Conservation (phyloP, 2,329 filamentous ascomycete species). For the Niveomyces coronatus region DNA sequence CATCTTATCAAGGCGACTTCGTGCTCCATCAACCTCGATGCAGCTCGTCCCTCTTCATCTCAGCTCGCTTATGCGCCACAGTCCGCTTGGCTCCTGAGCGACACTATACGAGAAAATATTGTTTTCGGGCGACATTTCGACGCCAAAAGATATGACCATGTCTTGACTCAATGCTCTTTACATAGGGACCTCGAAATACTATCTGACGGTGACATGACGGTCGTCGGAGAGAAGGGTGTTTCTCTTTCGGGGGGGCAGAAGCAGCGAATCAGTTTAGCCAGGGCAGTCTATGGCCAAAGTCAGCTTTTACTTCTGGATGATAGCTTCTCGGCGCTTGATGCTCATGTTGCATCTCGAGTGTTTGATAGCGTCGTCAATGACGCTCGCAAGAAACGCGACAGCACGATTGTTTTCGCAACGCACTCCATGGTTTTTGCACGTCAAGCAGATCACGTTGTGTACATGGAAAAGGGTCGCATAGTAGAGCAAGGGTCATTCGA, state of each 20-base stretch:
- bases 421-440: too few species aligned
- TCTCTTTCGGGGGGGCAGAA: slow-evolving; percentile 95
- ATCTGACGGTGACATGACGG: slow-evolving; percentile 81
- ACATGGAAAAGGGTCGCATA: slow-evolving; percentile 83
- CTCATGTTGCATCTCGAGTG: slow-evolving; percentile 96
- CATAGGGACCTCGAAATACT: slow-evolving; percentile 88
- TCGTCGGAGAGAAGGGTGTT: slow-evolving; percentile 96
- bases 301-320: slow-evolving; percentile 87
- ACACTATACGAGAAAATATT: slow-evolving; percentile 92
- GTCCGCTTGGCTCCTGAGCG: slow-evolving; percentile 94
- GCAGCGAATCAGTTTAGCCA: slow-evolving; percentile 91
- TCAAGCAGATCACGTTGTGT: slow-evolving; percentile 73
- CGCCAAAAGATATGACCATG: slow-evolving; percentile 72
- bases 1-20: too few species aligned
- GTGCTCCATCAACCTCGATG: too few species aligned
- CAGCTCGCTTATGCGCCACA: slow-evolving; percentile 87
- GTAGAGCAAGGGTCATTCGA: too few species aligned
- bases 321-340: slow-evolving; percentile 91
- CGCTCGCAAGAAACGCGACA: slow-evolving; percentile 75
- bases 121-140: slow-evolving; percentile 76
- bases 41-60: too few species aligned
- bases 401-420: too few species aligned
- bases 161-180: slow-evolving; percentile 82
- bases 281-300: slow-evolving; percentile 92
- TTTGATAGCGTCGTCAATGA: slow-evolving; percentile 88